phyloP scores from a whole-genome alignment of 805 yeast genomes.

The Pichia ethanolica region DNA sequence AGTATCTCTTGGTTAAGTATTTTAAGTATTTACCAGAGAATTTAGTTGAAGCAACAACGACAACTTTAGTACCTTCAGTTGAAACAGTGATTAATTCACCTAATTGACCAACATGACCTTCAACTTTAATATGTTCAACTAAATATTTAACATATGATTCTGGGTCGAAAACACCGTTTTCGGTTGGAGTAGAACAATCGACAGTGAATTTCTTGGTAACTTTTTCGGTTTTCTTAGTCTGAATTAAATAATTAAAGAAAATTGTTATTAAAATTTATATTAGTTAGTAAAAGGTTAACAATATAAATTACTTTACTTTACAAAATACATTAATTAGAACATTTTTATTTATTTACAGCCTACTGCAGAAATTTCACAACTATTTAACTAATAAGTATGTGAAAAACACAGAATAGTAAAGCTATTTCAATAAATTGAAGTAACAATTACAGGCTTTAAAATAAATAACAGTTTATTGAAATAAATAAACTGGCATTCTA shows the following conservation, averaged over 20 bases:
- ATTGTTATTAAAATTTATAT: too few relatives aligned
- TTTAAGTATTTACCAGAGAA: slow-evolving; percentile 99
- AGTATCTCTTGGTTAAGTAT: slow-evolving; percentile 99
- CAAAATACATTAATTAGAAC: slow-evolving; percentile 1
- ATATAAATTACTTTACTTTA: background rate
- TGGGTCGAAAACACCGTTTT: slow-evolving; percentile 96
- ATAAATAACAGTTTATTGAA: slow-evolving; percentile 15
- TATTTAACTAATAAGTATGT: too few relatives aligned
- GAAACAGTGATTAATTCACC: slow-evolving; percentile 89
- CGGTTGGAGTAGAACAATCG: slow-evolving; percentile 96
- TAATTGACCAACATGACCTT: slow-evolving; percentile 92
- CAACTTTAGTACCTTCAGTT: slow-evolving; percentile 80
- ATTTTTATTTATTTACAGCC: slow-evolving; percentile 4
- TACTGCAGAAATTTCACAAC: slow-evolving; percentile 5
- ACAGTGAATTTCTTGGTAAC: slow-evolving; percentile 86
- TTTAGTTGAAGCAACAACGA: slow-evolving; percentile 82
- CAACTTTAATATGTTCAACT: slow-evolving; percentile 98
- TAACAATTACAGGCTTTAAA: slow-evolving; percentile 9
- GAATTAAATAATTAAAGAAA: slow-evolving; percentile 10
- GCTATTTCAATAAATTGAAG: background rate
- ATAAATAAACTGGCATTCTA: slow-evolving; percentile 21
- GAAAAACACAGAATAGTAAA: slow-evolving; percentile 18
- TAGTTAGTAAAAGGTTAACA: background rate
- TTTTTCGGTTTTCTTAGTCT: slow-evolving; percentile 72
- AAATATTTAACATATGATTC: slow-evolving; percentile 96